Evolutionary conservation across 1,284 basidiomycete genomes (phyloP), one percentile per base, ranked within the genome.

Genomic region (Cronartium ribicola): DNA sequence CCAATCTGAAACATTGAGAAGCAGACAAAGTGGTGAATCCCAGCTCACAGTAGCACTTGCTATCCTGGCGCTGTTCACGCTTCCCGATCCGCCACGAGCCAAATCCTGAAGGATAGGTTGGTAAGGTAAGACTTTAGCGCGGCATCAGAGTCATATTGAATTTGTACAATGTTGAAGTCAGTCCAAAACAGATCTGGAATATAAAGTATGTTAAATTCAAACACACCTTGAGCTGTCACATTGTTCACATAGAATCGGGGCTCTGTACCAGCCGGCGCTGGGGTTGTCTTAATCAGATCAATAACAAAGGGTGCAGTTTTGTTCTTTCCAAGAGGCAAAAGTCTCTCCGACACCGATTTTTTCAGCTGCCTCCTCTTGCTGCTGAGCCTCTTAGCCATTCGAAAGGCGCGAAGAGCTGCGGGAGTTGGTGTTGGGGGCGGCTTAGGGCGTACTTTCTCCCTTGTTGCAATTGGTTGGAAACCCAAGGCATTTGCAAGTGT

Each of bases 61-160:
- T n/a, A 73, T 57, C 60, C 51, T 66, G 22, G 62, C 57, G 36
- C 70, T 39, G 39, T 66, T 73, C 13, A 65, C 37, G 5, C 29
- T 14, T 29, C 70, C 63, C 20, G 48, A 37, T 1, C 70, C 70
- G 3, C 63, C 62, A 10, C 63, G 70, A 51, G 41, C 48, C 11
- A 73, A 22, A 66, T 73, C 70, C 44, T 73, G 70, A 11, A 73
- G 22, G 13, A 73, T 57, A 59, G 70, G 70, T 44, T 66, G 70
- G 44, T 73, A 73, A n/a, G 70, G 70, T n/a, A n/a, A n/a, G n/a
- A n/a, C n/a, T n/a, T n/a, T n/a, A n/a, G n/a, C n/a, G n/a, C n/a
- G n/a, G n/a, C n/a, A n/a, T n/a, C n/a, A n/a, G n/a, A n/a, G n/a
- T n/a, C n/a, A n/a, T n/a, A n/a, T n/a, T n/a, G n/a, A n/a, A n/a